phyloP scores from a whole-genome alignment of 2,329 filamentous ascomycete species.

The Fonsecaea erecta region DNA sequence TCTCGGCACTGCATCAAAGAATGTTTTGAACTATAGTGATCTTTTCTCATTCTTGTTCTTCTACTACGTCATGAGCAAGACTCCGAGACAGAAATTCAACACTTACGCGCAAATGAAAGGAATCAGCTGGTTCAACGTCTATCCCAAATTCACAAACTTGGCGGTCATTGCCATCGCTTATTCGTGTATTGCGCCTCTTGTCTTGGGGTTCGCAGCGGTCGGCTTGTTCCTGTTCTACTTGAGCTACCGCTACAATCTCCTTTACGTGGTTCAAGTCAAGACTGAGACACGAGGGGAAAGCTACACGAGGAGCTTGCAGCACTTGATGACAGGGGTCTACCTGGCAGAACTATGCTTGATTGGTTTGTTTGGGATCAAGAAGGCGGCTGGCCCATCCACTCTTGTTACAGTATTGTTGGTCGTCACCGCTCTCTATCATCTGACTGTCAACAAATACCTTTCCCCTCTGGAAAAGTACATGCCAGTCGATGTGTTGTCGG shows the following conservation, averaged over 20 bases:
- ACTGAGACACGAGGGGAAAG: constrained; percentile 87
- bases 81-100: constrained; percentile 75
- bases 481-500: constrained; percentile 63
- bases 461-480: constrained; percentile 64
- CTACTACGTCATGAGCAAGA: constrained; percentile 48
- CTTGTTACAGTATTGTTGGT: constrained; percentile 76
- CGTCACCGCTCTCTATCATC: constrained; percentile 75
- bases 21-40: constrained; percentile 34
- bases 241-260: constrained; percentile 86
- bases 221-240: constrained; percentile 82
- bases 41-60: constrained; percentile 59
- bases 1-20: constrained; percentile 62
- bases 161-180: constrained; percentile 85
- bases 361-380: constrained; percentile 70
- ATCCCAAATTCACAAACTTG: constrained; percentile 81
- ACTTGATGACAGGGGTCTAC: constrained; percentile 83
- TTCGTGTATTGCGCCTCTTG: constrained; percentile 82
- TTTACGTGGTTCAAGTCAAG: constrained; percentile 80
- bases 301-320: constrained; percentile 83
- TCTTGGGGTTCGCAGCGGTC: constrained; percentile 78
- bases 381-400: constrained; percentile 63
- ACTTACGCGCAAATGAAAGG: constrained; percentile 76
- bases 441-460: constrained; percentile 57
- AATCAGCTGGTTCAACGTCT: constrained; percentile 82
- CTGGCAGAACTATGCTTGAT: constrained; percentile 82